Evolutionary conservation across 1,139 yeast genomes (phyloP).

Genomic region (Zhuliangozyma blackwelliae): DNA sequence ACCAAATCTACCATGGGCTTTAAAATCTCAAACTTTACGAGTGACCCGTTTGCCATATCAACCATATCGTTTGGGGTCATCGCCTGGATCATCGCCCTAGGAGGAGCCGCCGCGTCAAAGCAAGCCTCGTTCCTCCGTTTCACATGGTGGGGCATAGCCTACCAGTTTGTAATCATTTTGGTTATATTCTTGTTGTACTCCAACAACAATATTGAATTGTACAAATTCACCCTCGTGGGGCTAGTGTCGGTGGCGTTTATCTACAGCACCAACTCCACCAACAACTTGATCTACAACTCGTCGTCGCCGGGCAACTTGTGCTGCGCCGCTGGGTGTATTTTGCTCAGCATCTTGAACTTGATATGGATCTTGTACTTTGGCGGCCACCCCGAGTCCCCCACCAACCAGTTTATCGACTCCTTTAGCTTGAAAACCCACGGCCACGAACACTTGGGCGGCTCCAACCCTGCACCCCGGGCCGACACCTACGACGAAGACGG

Average conservation of each 20-base stretch:
- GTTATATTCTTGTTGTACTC: slow-evolving; percentile 59
- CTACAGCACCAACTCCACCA: slow-evolving; percentile 80
- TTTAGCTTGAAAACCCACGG: slow-evolving; percentile 43
- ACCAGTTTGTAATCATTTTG: slow-evolving; percentile 58
- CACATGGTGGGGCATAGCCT: slow-evolving; percentile 98
- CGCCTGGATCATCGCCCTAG: slow-evolving; percentile 82
- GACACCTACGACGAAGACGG: neutral
- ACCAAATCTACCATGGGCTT: slow-evolving; percentile 26
- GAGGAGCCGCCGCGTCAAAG: slow-evolving; percentile 71
- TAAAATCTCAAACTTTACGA: slow-evolving; percentile 48
- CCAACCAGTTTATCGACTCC: slow-evolving; percentile 81
- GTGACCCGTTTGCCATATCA: slow-evolving; percentile 70
- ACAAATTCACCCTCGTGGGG: slow-evolving; percentile 60
- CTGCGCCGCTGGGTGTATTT: slow-evolving; percentile 88
- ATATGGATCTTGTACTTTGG: slow-evolving; percentile 87
- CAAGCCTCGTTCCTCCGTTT: slow-evolving; percentile 63
- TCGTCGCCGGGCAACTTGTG: slow-evolving; percentile 66
- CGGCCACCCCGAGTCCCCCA: slow-evolving; percentile 72
- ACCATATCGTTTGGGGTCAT: slow-evolving; percentile 59
- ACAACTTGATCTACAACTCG: slow-evolving; percentile 67
- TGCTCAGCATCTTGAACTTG: slow-evolving; percentile 73
- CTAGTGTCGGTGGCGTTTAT: slow-evolving; percentile 64
- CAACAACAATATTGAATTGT: slow-evolving; percentile 65
- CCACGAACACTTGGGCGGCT: slow-evolving; percentile 12
- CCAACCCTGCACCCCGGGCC: neutral